Percentiles rank a stretch among this genome's conserved stretches.
phyloP scores from a whole-genome alignment of 306 rosid species.

The Sicyos baderoa region DNA sequence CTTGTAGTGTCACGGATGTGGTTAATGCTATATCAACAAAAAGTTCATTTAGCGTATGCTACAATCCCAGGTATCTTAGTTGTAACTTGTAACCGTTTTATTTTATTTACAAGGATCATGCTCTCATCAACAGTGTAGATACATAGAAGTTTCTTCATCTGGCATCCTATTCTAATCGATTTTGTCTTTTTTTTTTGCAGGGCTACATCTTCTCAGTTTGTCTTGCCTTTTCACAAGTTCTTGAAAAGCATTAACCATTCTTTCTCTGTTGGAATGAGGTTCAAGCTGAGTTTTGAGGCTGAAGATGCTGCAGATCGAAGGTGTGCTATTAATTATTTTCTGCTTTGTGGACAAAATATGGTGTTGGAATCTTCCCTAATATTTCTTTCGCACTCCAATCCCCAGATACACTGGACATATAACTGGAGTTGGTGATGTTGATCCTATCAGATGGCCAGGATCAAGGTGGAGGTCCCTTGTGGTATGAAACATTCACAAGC shows the following conservation, averaged over 20 bases:
- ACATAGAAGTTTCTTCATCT: neutral
- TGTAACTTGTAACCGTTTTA: too few relatives aligned
- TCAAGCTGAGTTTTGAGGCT: slow-evolving; percentile 75
- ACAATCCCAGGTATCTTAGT: slow-evolving; percentile 68
- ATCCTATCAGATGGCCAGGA: slow-evolving; percentile 81
- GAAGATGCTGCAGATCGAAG: slow-evolving; percentile 87
- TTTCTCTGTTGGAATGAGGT: slow-evolving; percentile 80
- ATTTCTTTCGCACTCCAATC: neutral
- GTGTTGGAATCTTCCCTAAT: neutral
- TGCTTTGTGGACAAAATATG: slow-evolving; percentile 6
- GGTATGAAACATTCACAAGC: slow-evolving; percentile 32
- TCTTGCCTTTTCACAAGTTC: slow-evolving; percentile 59
- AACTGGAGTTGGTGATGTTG: slow-evolving; percentile 58
- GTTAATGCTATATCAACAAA: slow-evolving; percentile 51
- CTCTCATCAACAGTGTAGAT: neutral
- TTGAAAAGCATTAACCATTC: slow-evolving; percentile 54
- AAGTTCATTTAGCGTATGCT: slow-evolving; percentile 57
- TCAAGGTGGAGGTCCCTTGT: slow-evolving; percentile 84
- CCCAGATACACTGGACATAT: slow-evolving; percentile 70
- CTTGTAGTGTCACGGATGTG: slow-evolving; percentile 47
- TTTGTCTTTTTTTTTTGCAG: slow-evolving; percentile 24
- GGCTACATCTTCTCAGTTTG: slow-evolving; percentile 70
- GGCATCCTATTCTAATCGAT: neutral
- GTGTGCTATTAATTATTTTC: slow-evolving; percentile 29
- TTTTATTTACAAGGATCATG: too few relatives aligned